Evolutionary conservation across 352 stramenopile genomes (phyloP).

Genomic region (Achlya hypogyna): DNA sequence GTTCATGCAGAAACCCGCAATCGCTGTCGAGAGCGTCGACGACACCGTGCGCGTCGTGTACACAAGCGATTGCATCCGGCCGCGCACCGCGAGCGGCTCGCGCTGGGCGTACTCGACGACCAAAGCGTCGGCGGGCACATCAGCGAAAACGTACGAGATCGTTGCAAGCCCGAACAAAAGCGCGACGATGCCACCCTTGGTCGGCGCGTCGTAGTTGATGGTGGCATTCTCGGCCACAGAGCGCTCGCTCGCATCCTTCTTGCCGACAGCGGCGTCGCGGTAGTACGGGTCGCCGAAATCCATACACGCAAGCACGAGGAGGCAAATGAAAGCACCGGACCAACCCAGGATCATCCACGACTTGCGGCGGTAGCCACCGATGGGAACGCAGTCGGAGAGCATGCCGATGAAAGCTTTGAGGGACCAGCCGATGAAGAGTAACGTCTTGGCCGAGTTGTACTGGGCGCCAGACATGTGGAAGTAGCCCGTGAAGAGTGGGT

Average conservation of each 20-base stretch:
- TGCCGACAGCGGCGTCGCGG: neutral
- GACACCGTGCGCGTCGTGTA: slow-evolving; percentile 1
- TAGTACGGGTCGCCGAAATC: slow-evolving; percentile 41
- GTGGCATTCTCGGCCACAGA: slow-evolving; percentile 22
- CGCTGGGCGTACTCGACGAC: slow-evolving; percentile 19
- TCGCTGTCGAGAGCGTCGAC: slow-evolving; percentile 28
- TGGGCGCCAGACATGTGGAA: slow-evolving; percentile 37
- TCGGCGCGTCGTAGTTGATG: slow-evolving; percentile 31
- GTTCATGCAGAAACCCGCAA: slow-evolving; percentile 48
- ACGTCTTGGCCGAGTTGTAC: slow-evolving; percentile 31
- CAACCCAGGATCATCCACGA: slow-evolving; percentile 51
- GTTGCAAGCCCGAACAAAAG: slow-evolving; percentile 39
- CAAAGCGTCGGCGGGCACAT: slow-evolving; percentile 13
- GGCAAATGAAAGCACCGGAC: slow-evolving; percentile 6
- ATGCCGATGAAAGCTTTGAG: slow-evolving; percentile 52
- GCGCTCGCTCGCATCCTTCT: slow-evolving; percentile 22
- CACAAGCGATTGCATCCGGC: slow-evolving; percentile 15
- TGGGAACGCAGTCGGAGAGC: slow-evolving; percentile 37
- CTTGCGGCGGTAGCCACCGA: slow-evolving; percentile 41
- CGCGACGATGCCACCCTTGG: slow-evolving; percentile 31
- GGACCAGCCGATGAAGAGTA: slow-evolving; percentile 40
- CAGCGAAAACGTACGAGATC: slow-evolving; percentile 24
- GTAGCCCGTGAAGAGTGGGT: slow-evolving; percentile 40
- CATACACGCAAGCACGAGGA: slow-evolving; percentile 33
- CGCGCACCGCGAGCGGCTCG: slow-evolving; percentile 1